Conservation (phyloP, 768 basidiomycete genomes). For the Tricholoma flavovirens region DNA sequence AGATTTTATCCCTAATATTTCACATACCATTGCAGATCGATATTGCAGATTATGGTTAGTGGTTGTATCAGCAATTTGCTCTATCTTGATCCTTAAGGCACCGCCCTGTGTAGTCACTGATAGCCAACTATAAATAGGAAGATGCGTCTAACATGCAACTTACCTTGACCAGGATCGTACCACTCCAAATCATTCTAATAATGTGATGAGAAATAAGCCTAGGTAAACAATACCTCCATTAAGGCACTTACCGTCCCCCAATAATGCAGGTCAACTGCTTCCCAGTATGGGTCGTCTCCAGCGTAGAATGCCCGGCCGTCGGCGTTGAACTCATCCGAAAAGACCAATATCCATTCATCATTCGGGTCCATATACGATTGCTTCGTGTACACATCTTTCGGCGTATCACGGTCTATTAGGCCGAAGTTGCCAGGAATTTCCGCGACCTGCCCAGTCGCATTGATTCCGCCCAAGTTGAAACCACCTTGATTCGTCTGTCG, state of each 20-base stretch:
- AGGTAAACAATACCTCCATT: not conserved
- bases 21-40: conserved; percentile 44
- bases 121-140: not conserved
- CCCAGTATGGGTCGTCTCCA: conserved; percentile 64
- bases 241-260: conserved; percentile 48
- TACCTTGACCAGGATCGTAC: conserved; percentile 60
- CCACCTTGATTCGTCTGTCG: conserved; percentile 44
- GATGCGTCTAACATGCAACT: not conserved
- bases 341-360: conserved; percentile 52
- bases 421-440: conserved; percentile 52
- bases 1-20: not conserved
- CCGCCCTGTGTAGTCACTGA: conserved; percentile 63
- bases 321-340: conserved; percentile 77
- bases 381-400: conserved; percentile 46
- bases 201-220: not conserved
- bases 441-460: conserved; percentile 67
- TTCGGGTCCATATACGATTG: conserved; percentile 49
- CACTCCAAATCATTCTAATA: conserved; percentile 62
- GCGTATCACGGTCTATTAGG: conserved; percentile 77
- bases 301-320: conserved; percentile 69
- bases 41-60: conserved; percentile 69
- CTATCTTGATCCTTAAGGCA: conserved; percentile 63
- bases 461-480: conserved; percentile 74
- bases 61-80: conserved; percentile 36
- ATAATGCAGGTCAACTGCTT: conserved; percentile 60